Conservation (phyloP, 1,284 basidiomycete species). For the Sanghuangporus baumii region DNA sequence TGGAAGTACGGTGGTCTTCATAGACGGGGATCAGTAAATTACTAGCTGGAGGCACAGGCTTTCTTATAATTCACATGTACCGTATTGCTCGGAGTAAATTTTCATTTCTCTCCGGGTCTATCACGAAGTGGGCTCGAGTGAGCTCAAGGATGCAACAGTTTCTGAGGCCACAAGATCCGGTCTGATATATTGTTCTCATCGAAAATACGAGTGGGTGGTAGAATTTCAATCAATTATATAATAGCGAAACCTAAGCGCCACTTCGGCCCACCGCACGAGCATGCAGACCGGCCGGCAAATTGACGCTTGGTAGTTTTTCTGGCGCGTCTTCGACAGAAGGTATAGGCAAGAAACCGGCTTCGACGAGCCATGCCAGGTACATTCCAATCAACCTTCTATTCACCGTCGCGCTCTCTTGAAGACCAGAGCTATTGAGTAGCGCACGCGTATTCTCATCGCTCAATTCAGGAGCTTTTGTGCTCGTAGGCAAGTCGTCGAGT, state of each 20-base stretch:
- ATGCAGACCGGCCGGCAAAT: slow-evolving; percentile 25
- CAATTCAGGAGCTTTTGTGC: slow-evolving; percentile 90
- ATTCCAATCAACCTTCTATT: slow-evolving; percentile 73
- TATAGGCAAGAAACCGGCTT: slow-evolving; percentile 79
- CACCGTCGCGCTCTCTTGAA: slow-evolving; percentile 59
- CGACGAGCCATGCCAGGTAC: slow-evolving; percentile 94
- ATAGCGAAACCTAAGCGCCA: slow-evolving; percentile 27
- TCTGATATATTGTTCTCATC: too few species aligned
- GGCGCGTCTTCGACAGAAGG: slow-evolving; percentile 39
- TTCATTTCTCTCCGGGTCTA: too few species aligned
- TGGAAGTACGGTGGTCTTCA: too few species aligned
- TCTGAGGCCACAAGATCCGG: too few species aligned
- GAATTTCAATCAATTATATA: too few species aligned
- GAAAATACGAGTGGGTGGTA: too few species aligned
- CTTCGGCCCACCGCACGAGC: slow-evolving; percentile 45
- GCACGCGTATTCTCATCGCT: slow-evolving; percentile 81
- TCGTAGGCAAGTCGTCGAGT: slow-evolving; percentile 93
- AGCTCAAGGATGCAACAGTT: too few species aligned
- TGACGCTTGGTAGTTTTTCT: slow-evolving; percentile 39
- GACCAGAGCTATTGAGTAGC: slow-evolving; percentile 48
- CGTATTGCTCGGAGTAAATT: too few species aligned
- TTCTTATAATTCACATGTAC: too few species aligned
- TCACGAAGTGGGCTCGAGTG: too few species aligned
- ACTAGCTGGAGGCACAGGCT: too few species aligned
- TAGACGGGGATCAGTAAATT: too few species aligned